Evolutionary conservation across 2,329 filamentous ascomycete genomes (phyloP).

Genomic region (Penicillium sp.): DNA sequence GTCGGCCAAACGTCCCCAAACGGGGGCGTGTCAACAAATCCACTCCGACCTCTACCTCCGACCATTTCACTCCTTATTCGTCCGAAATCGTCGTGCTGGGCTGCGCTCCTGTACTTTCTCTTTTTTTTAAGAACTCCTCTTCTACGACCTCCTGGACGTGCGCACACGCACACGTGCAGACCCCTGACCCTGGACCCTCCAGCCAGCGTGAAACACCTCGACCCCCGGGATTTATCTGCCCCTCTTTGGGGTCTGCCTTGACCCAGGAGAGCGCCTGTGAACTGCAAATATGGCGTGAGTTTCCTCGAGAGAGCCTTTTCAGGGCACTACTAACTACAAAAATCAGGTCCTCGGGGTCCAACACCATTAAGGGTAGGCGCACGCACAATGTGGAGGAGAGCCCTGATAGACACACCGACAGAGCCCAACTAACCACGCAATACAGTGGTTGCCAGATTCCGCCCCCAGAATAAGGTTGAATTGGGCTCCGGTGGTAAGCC

Average conservation of each 20-base stretch:
- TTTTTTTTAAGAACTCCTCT: neutral
- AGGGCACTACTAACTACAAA: constrained; percentile 23
- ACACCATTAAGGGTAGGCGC: constrained; percentile 61
- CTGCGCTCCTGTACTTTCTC: neutral
- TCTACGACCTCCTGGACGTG: constrained; percentile 4
- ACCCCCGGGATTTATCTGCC: constrained; percentile 29
- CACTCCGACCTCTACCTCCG: constrained; percentile 23
- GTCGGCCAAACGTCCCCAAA: constrained; percentile 33
- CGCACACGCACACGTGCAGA: constrained; percentile 26
- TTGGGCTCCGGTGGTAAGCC: constrained; percentile 87
- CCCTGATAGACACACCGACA: neutral
- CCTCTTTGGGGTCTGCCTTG: constrained; percentile 34
- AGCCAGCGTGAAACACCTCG: constrained; percentile 22
- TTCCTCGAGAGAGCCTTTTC: constrained; percentile 14
- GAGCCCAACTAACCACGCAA: constrained; percentile 49
- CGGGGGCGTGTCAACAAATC: constrained; percentile 35
- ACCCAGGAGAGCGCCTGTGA: constrained; percentile 22
- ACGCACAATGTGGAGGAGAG: constrained; percentile 32
- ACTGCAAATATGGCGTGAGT: constrained; percentile 57
- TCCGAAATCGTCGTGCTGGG: neutral
- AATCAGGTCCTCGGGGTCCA: constrained; percentile 41
- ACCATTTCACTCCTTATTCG: constrained; percentile 9
- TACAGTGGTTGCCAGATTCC: constrained; percentile 93
- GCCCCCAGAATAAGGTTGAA: constrained; percentile 95
- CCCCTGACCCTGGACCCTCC: constrained; percentile 25